Conservation (phyloP, 352 stramenopile genomes). For the Phytophthora pinifolia region DNA sequence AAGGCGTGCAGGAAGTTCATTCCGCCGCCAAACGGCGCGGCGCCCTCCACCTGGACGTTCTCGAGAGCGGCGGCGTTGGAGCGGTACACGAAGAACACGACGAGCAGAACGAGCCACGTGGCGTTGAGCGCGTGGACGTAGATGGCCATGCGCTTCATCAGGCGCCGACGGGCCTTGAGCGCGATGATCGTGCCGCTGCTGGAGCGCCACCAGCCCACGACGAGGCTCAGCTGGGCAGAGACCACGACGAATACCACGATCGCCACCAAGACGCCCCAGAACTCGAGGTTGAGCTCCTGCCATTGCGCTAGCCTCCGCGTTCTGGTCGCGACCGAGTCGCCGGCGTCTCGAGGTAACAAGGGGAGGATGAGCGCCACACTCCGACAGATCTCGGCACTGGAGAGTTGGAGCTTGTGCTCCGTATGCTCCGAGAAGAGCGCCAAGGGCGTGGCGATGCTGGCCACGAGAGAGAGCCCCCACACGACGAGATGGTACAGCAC, state of each 20-base stretch:
- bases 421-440: constrained; percentile 40
- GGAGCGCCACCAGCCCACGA: constrained; percentile 73
- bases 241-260: constrained; percentile 65
- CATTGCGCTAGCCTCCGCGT: constrained; percentile 43
- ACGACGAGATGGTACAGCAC: constrained; percentile 56
- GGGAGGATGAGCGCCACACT: constrained; percentile 48
- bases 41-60: constrained; percentile 32
- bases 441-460: constrained; percentile 42
- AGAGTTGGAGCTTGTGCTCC: constrained; percentile 46
- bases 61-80: constrained; percentile 40
- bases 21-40: neutral
- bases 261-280: constrained; percentile 56
- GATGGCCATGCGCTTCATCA: constrained; percentile 77
- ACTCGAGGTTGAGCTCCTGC: constrained; percentile 59
- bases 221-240: constrained; percentile 55
- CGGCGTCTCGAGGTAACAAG: constrained; percentile 41
- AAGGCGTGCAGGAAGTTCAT: constrained; percentile 47
- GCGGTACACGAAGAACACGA: constrained; percentile 65
- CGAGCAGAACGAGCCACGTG: constrained; percentile 61
- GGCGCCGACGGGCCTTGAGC: constrained; percentile 59
- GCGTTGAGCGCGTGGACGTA: constrained; percentile 73
- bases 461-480: constrained; percentile 47
- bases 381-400: constrained; percentile 49
- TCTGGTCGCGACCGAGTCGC: constrained; percentile 6
- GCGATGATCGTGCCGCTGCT: constrained; percentile 76